Conservation (phyloP, 257 asterid genomes). For the Buddleja alternifolia region DNA sequence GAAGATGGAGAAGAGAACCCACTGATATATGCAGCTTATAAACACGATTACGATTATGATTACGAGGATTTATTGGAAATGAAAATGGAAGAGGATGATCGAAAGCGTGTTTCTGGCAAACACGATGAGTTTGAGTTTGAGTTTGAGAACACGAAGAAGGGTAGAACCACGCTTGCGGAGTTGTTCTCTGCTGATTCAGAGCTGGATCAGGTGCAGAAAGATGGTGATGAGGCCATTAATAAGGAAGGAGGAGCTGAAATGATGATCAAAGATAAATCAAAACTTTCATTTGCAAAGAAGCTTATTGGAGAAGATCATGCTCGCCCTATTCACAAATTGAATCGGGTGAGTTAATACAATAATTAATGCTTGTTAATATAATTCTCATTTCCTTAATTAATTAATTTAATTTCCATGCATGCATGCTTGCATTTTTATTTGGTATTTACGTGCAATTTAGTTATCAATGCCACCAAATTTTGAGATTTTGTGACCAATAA, state of each 20-base stretch:
- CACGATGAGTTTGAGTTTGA: constrained; percentile 17
- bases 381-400: too few relatives aligned
- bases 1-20: constrained; percentile 36
- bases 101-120: neutral
- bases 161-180: constrained; percentile 69
- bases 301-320: constrained; percentile 43
- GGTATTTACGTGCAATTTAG: too few relatives aligned
- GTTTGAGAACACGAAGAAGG: constrained; percentile 37
- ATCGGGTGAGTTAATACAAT: constrained; percentile 47
- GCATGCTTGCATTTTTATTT: too few relatives aligned
- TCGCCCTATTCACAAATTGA: constrained; percentile 54
- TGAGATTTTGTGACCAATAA: too few relatives aligned
- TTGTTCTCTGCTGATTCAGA: constrained; percentile 55
- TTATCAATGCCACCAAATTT: too few relatives aligned
- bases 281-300: constrained; percentile 38
- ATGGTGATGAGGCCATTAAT: neutral
- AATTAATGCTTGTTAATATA: too few relatives aligned
- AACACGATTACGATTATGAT: constrained; percentile 19
- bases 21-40: constrained; percentile 21
- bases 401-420: neutral
- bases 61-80: neutral
- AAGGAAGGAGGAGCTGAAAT: neutral
- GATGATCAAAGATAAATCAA: constrained; percentile 14
- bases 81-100: neutral
- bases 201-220: neutral